Evolutionary conservation across 768 basidiomycete species (phyloP), one percentile per base, ranked within the genome.

Genomic region (Termitomyces sp.): DNA sequence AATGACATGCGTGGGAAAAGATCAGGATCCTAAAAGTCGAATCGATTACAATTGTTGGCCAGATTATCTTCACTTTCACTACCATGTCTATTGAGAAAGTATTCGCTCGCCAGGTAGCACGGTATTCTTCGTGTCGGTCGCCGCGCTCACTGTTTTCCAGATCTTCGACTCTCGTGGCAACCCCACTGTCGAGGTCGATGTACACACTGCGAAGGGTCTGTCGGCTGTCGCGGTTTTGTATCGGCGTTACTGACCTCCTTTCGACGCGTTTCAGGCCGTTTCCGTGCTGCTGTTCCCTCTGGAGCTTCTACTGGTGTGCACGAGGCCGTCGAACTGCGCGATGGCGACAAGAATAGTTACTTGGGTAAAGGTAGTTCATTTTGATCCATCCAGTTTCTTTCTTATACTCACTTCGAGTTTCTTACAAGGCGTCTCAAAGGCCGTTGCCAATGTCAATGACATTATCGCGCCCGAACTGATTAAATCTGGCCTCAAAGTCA

Each of bases 101-200:
- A 69, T 81, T 87, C 77, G 94, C 94, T 68, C 92, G 94, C 71
- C 93, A 95, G 87, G 94, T 92, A 75, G 61, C 26, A 20, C 52
- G 18, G 22, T 48, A 52, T 35, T 54, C 44, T 41, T 60, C 38
- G 53, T 54, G 44, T 51, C 40, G 56, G 62, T 61, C 14, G 47
- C 57, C 44, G 54, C 36, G 41, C 59, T 53, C 48, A 73, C 49
- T 56, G 35, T 55, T 60, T 59, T 45, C 26, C 68, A 98, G 96
- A 96, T 98, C 86, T 98, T 97, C 74, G 96, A 98, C 83, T 98
- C 94, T 70, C 93, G 96, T 70, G 95, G 94, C 67, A 94, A 98
- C 83, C 94, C 92, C 67, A 96, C 94, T 68, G 92, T 97, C 70
- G 94, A 94, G 77, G 92, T 94, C 71, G 92, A 95, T 72, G 77